phyloP scores from a whole-genome alignment of 139 green algal genomes.

The Chlamydomonas schloesseri region DNA sequence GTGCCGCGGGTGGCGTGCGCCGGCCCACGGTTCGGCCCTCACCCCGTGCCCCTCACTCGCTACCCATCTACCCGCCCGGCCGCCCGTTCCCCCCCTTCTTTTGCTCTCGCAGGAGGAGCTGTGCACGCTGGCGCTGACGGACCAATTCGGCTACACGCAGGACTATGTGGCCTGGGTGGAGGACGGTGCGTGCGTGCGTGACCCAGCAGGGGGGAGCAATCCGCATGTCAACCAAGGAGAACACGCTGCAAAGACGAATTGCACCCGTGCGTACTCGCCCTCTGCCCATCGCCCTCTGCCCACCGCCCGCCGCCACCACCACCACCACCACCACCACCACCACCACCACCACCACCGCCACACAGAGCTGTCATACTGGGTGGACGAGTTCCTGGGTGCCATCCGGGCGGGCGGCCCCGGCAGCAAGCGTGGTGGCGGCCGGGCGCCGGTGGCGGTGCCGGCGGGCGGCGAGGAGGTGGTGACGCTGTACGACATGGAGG shows the following conservation, averaged over 20 bases:
- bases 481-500: neutral
- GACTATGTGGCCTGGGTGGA: neutral
- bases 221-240: neutral
- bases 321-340: neutral
- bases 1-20: too few species aligned
- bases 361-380: conserved; percentile 29
- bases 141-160: neutral
- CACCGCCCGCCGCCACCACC: neutral
- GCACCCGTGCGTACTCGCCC: neutral
- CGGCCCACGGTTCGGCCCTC: too few species aligned
- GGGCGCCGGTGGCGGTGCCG: too few species aligned
- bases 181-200: neutral
- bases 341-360: neutral
- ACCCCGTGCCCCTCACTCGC: too few species aligned
- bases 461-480: neutral
- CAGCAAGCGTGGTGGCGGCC: too few species aligned
- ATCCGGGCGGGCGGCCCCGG: neutral
- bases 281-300: neutral
- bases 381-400: neutral
- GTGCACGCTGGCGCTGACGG: neutral
- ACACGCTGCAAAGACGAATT: too few species aligned
- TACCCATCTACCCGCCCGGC: neutral
- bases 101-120: neutral
- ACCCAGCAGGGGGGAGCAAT: too few species aligned
- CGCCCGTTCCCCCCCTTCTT: neutral